Base-by-base conservation (phyloP, 495 filamentous ascomycete species). In the Tuber microsphaerosporum region DNA sequence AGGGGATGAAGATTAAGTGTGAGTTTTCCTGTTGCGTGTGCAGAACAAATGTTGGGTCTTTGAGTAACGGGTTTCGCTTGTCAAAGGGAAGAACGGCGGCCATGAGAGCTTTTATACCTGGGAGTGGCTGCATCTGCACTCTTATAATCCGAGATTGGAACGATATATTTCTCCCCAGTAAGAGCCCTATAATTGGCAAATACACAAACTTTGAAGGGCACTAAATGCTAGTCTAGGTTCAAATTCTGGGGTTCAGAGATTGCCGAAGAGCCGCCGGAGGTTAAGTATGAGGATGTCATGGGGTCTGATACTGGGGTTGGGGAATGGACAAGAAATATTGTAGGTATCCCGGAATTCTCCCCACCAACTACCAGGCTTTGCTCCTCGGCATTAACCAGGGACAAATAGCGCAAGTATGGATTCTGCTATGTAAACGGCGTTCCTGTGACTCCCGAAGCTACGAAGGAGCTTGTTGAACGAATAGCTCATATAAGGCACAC, bases 401-500 rank as follows among this genome's bases (percentile, higher is more conserved):
- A 61, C 42, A 77, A 26, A 74, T 77, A 84, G 88, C 86, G 87
- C 75, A 82, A 81, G 69, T 86, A 86, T 56, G 93, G 93, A 6
- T 93, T 94, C 80, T 90, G 85, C 75, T 92, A 92, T 80, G 87
- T 97, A 14, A 84, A 88, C 26, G 87, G 85, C 56, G 90, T 90
- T 56, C 93, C 94, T 0, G 81, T 87, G 39, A 87, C 87, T 26
- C 92, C 92, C 0, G 86, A 90, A 79, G 85, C 88, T 7, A 97
- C 94, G 3, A 78, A 93, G 80, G 74, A 84, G 42, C 86, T 97
- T 8, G 86, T 97, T 3, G 88, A 93, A 81, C 88, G 89, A 41
- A 96, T 98, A 72, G 88, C 92, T 14, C 92, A 92, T 77, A 93
- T 97, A 80, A 87, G 92, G 17, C 83, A 89, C 56, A 98, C 94